Conservation (phyloP, 2,329 filamentous ascomycete genomes). For the Cordyceps fumosorosea region DNA sequence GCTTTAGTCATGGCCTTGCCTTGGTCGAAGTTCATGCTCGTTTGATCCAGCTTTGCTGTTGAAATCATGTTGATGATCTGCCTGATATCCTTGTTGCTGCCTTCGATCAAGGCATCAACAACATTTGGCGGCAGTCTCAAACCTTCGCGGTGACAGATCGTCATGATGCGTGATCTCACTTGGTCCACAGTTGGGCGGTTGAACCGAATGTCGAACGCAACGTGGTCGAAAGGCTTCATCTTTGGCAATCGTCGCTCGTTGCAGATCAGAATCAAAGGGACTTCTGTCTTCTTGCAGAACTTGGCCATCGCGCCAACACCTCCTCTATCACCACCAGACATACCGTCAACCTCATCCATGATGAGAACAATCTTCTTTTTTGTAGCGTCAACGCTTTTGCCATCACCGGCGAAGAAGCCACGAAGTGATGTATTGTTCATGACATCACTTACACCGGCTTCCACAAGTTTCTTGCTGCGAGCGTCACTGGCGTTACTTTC, state of each 20-base stretch:
- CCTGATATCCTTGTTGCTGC: constrained; percentile 89
- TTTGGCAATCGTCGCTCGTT: constrained; percentile 90
- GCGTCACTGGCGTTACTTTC: constrained; percentile 96
- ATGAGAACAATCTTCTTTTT: constrained; percentile 95
- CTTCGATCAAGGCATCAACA: constrained; percentile 90
- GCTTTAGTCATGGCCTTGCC: constrained; percentile 93
- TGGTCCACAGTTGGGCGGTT: constrained; percentile 83
- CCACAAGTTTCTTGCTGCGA: constrained; percentile 91
- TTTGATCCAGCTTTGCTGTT: constrained; percentile 82
- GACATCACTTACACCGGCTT: constrained; percentile 79
- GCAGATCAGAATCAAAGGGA: constrained; percentile 95
- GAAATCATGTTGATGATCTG: constrained; percentile 99
- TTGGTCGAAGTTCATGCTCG: constrained; percentile 73
- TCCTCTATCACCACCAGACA: constrained; percentile 94
- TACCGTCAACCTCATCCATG: constrained; percentile 99
- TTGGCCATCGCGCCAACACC: constrained; percentile 92
- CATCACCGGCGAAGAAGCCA: constrained; percentile 82
- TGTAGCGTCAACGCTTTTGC: constrained; percentile 66
- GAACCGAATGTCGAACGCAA: constrained; percentile 80
- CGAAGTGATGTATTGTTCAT: constrained; percentile 89
- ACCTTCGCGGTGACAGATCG: constrained; percentile 87
- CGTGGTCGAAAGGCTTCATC: constrained; percentile 95
- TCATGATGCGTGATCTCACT: constrained; percentile 87
- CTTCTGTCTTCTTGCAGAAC: constrained; percentile 88
- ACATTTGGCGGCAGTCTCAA: constrained; percentile 78